Percentiles rank a stretch among this genome's conserved stretches.
These are phyloP conservation scores for Penicillium nucicola DNA, from an alignment of 495 filamentous ascomycete species.

Conservation along the genomic window DNA sequence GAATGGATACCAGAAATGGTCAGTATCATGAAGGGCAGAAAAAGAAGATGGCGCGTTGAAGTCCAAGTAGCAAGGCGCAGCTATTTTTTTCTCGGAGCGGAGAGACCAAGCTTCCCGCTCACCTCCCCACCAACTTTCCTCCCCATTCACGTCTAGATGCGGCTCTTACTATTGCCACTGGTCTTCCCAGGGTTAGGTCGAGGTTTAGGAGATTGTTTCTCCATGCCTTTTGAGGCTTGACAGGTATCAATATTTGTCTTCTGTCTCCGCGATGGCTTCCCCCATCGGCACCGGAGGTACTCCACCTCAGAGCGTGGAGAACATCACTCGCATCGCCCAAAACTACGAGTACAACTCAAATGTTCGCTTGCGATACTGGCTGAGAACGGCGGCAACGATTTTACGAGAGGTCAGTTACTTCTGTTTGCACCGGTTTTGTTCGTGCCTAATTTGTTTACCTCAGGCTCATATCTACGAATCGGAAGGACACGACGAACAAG, in stretches of 20 bases:
- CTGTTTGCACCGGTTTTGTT: neutral
- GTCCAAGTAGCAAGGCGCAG: too few relatives aligned
- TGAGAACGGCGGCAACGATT: slow-evolving; percentile 73
- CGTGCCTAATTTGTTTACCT: slow-evolving; percentile 4
- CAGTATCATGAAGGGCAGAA: too few relatives aligned
- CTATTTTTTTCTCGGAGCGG: neutral
- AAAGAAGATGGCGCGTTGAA: too few relatives aligned
- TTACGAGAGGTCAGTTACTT: slow-evolving; percentile 65
- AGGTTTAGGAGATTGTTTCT: slow-evolving; percentile 11
- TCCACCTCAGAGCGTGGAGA: slow-evolving; percentile 63
- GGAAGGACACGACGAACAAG: slow-evolving; percentile 81
- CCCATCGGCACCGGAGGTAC: slow-evolving; percentile 23
- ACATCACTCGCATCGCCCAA: slow-evolving; percentile 67
- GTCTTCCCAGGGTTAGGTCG: slow-evolving; percentile 5
- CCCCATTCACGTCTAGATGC: slow-evolving; percentile 24
- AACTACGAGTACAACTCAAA: slow-evolving; percentile 75
- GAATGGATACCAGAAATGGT: too few relatives aligned
- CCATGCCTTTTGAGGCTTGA: slow-evolving; percentile 16
- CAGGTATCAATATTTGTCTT: too few relatives aligned
- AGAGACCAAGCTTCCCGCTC: slow-evolving; percentile 3
- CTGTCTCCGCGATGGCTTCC: slow-evolving; percentile 26
- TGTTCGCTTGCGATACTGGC: slow-evolving; percentile 75
- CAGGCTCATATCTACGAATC: slow-evolving; percentile 76
- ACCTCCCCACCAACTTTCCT: neutral
- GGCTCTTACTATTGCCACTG: slow-evolving; percentile 9